Evolutionary conservation across 2,329 filamentous ascomycete species (phyloP).

Genomic region (Aspergillus calidoustus): DNA sequence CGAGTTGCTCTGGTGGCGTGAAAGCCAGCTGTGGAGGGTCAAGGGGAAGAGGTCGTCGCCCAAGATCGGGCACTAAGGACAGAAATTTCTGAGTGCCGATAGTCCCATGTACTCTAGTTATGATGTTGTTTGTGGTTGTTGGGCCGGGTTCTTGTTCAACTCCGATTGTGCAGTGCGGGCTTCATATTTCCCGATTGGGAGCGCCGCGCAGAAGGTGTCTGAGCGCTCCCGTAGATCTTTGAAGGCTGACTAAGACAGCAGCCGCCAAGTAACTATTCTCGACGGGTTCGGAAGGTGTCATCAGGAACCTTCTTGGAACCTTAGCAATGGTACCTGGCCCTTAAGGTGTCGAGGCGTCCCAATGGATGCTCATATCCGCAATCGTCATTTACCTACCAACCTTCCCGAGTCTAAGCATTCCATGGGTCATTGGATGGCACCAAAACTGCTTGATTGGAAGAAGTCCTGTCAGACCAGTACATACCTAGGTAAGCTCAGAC

Average conservation of each 20-base stretch:
- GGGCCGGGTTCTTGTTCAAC: conserved; percentile 1
- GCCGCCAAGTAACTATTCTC: neutral
- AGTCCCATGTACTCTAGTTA: conserved; percentile 1
- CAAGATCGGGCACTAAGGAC: neutral
- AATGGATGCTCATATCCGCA: neutral
- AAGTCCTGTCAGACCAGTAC: too few relatives aligned
- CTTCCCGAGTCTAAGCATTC: neutral
- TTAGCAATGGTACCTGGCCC: too few relatives aligned
- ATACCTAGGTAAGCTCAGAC: neutral
- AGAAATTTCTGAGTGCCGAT: neutral
- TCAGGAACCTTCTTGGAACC: neutral
- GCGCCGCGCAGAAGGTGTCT: conserved; percentile 15
- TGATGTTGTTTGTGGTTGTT: conserved; percentile 7
- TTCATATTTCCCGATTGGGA: conserved; percentile 29
- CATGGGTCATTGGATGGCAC: neutral
- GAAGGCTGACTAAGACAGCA: neutral
- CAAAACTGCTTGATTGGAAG: neutral
- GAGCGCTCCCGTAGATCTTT: conserved; percentile 11
- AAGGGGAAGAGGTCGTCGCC: neutral
- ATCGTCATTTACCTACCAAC: neutral
- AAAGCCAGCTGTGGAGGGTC: neutral
- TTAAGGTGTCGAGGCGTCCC: neutral
- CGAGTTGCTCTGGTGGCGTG: conserved; percentile 1
- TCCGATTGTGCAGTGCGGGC: conserved; percentile 20
- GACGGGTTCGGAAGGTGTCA: neutral